Percentiles rank a stretch among this genome's conserved stretches.
Conservation (phyloP, 2,329 filamentous ascomycete genomes). For the Seiridium cupressi region DNA sequence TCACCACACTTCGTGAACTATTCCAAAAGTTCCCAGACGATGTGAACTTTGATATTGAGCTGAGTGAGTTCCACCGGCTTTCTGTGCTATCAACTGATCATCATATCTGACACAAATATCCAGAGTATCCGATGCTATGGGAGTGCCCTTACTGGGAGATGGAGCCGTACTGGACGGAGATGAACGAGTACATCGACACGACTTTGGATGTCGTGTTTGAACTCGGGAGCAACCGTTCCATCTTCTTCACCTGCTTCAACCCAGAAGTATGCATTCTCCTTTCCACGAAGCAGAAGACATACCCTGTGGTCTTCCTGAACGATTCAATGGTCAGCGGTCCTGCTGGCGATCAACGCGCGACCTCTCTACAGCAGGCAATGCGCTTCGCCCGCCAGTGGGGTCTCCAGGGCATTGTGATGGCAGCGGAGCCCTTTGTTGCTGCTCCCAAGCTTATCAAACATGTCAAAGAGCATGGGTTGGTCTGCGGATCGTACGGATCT, state of each 20-base stretch:
- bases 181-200: constrained; percentile 6
- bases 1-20: constrained; percentile 3
- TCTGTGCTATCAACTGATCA: too few species aligned
- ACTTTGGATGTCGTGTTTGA: constrained; percentile 3
- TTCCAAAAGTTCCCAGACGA: constrained; percentile 7
- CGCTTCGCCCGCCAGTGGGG: constrained; percentile 5
- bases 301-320: constrained; percentile 7
- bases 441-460: constrained; percentile 6
- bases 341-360: neutral
- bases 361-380: constrained; percentile 1
- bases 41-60: constrained; percentile 7
- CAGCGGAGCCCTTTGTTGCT: constrained; percentile 7
- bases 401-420: constrained; percentile 5
- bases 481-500: constrained; percentile 9
- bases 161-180: constrained; percentile 7
- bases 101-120: neutral
- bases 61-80: constrained; percentile 1
- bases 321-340: constrained; percentile 11
- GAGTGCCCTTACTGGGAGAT: constrained; percentile 6
- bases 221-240: neutral
- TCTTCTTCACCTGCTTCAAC: constrained; percentile 10
- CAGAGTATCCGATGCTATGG: constrained; percentile 9
- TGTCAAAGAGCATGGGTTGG: constrained; percentile 5
- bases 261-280: constrained; percentile 4
- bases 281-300: constrained; percentile 3